Base-by-base conservation (phyloP, 129 eudicot genomes). In the Saussurea involucrata region DNA sequence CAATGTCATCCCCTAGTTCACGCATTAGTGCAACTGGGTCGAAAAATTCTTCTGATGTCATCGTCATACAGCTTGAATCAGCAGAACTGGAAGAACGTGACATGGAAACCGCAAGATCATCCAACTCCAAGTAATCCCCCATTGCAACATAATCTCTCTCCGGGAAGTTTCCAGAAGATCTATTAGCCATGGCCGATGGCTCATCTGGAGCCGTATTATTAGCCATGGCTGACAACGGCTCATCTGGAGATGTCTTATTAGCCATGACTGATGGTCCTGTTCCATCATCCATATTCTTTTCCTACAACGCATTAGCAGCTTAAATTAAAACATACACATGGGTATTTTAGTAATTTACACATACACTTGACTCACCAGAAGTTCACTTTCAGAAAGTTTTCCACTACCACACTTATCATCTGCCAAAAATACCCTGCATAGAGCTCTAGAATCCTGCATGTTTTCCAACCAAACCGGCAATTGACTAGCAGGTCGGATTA, bases 81-180 rank as follows among this genome's bases (percentile, higher is more conserved):
- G 80, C 89, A 44, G 90, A 88, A 79, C 89, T 92, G 40, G 96
- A 84, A 49, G 81, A 75, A 28, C 64, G 81, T 11, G 96, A 86
- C 27, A 66, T 40, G 15, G 86, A 84, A 63, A 58, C 83, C 53
- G 4, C 79, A 76, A 86, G 92, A 90, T 92, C 98, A 70, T 82
- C 57, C 78, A 92, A 24, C 80, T 92, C 97, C 89, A 90, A 66
- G 81, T 8, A 90, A 83, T 88, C 93, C 17, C 82, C 96, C 44
- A 20, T 58, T 5, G 60, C 40, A 46, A 81, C 24, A 67, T 64
- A 78, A 24, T 83, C 84, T 44, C 15, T 20, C 9, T 80, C 84
- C 17, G 76, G 44, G 2, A 80, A 44, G 33, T 64, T 75, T 18
- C 71, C 76, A 44, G 5, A 24, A 63, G 65, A 58, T 77, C 63